Percentiles rank a stretch among this genome's conserved stretches.
Conservation (phyloP, 257 asterid genomes). For the Penstemon eatonii region DNA sequence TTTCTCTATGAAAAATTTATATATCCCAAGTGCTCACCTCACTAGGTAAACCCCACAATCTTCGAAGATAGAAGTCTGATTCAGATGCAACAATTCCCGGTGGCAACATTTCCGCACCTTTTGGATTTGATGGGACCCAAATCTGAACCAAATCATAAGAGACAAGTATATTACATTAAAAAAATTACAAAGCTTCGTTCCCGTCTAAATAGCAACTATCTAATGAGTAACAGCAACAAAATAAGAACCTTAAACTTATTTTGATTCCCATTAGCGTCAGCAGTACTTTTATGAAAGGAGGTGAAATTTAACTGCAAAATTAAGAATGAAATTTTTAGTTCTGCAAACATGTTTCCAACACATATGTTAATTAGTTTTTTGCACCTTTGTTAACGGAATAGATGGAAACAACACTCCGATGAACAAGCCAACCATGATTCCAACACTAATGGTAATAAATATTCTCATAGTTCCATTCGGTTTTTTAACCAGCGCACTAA, state of each 20-base stretch:
- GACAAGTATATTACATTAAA: neutral
- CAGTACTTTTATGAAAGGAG: slow-evolving; percentile 37
- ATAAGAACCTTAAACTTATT: slow-evolving; percentile 52
- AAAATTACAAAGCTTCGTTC: neutral
- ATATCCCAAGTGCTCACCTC: slow-evolving; percentile 48
- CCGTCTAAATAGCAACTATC: neutral
- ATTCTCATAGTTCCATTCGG: slow-evolving; percentile 58
- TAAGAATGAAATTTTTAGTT: slow-evolving; percentile 14
- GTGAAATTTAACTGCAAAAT: slow-evolving; percentile 58
- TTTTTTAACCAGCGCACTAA: slow-evolving; percentile 46
- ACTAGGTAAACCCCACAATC: slow-evolving; percentile 80
- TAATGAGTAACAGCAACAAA: slow-evolving; percentile 16
- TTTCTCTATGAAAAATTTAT: neutral
- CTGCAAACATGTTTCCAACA: neutral
- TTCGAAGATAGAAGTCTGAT: slow-evolving; percentile 64
- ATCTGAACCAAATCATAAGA: slow-evolving; percentile 40
- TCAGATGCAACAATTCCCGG: slow-evolving; percentile 65
- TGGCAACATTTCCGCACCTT: slow-evolving; percentile 83
- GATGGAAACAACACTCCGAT: slow-evolving; percentile 63
- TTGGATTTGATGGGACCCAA: slow-evolving; percentile 80
- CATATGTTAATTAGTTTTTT: neutral
- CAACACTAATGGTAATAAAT: slow-evolving; percentile 44
- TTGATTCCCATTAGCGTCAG: slow-evolving; percentile 28
- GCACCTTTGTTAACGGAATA: slow-evolving; percentile 54
- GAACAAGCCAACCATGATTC: slow-evolving; percentile 60